A percentile compares a stretch with the other conserved stretches of the same genome.
Evolutionary conservation across 2,329 filamentous ascomycete genomes (phyloP).

Genomic region (Colletotrichum abscissum): DNA sequence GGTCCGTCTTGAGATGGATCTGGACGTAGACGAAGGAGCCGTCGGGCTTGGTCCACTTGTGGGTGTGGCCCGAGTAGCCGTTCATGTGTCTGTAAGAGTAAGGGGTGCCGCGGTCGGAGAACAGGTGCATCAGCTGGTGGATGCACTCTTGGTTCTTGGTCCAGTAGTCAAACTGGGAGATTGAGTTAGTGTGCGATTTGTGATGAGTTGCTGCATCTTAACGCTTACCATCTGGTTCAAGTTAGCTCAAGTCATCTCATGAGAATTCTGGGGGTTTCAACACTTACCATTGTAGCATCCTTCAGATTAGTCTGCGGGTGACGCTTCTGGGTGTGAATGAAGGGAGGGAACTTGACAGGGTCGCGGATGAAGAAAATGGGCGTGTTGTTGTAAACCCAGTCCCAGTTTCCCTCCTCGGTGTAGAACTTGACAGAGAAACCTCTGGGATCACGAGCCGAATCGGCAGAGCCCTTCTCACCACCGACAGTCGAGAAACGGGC

Average conservation of each 20-base stretch:
- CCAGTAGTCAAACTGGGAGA: slow-evolving; percentile 56
- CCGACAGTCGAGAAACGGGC: slow-evolving; percentile 81
- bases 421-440: slow-evolving; percentile 80
- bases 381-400: slow-evolving; percentile 82
- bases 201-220: not conserved
- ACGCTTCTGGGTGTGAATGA: slow-evolving; percentile 83
- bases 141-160: slow-evolving; percentile 70
- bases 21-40: slow-evolving; percentile 75
- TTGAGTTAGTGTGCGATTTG: slow-evolving; percentile 41
- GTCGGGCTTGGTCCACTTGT: slow-evolving; percentile 73
- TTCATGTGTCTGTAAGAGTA: slow-evolving; percentile 75
- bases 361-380: slow-evolving; percentile 83
- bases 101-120: slow-evolving; percentile 74
- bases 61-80: slow-evolving; percentile 73
- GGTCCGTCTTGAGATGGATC: slow-evolving; percentile 72
- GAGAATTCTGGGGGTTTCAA: not conserved
- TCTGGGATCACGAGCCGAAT: slow-evolving; percentile 77
- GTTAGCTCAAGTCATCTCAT: not conserved
- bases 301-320: slow-evolving; percentile 78
- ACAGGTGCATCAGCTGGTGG: slow-evolving; percentile 74
- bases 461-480: slow-evolving; percentile 77
- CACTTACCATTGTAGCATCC: slow-evolving; percentile 70
- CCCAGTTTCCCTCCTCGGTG: slow-evolving; percentile 77
- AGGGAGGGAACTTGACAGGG: slow-evolving; percentile 78
- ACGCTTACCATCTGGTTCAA: slow-evolving; percentile 20